Evolutionary conservation across 306 rosid species (phyloP).

Genomic region (Dryas drummondii): DNA sequence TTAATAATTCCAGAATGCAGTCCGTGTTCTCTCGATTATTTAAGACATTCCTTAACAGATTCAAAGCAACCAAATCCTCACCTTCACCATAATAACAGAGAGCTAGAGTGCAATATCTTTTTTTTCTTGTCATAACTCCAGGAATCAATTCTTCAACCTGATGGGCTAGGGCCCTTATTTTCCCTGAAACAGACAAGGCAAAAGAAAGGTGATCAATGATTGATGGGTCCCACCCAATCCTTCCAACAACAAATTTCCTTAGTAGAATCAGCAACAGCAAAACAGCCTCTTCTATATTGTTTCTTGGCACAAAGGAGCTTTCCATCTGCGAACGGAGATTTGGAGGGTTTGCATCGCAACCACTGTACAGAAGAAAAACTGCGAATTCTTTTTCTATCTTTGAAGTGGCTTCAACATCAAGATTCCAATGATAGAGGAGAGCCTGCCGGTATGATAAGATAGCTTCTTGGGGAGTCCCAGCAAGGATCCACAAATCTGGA

Average conservation of each 20-base stretch:
- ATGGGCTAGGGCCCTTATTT: slow-evolving; percentile 52
- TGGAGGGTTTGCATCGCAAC: slow-evolving; percentile 82
- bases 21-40: slow-evolving; percentile 51
- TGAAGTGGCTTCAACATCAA: slow-evolving; percentile 52
- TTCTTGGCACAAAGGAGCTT: slow-evolving; percentile 80
- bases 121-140: slow-evolving; percentile 56
- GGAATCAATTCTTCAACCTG: slow-evolving; percentile 76
- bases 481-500: slow-evolving; percentile 81
- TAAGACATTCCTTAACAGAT: slow-evolving; percentile 70
- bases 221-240: slow-evolving; percentile 73
- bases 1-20: slow-evolving; percentile 48
- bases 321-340: slow-evolving; percentile 75
- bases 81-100: slow-evolving; percentile 78
- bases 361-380: slow-evolving; percentile 78
- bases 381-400: slow-evolving; percentile 80
- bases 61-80: slow-evolving; percentile 56
- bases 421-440: slow-evolving; percentile 75
- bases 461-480: slow-evolving; percentile 65
- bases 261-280: slow-evolving; percentile 70
- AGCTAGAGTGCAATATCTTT: slow-evolving; percentile 55
- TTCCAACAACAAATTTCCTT: slow-evolving; percentile 47
- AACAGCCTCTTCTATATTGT: slow-evolving; percentile 84
- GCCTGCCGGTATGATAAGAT: slow-evolving; percentile 71
- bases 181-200: slow-evolving; percentile 72
- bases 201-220: slow-evolving; percentile 77